Conservation (phyloP, 768 basidiomycete genomes). For the Psilocybe sp. region DNA sequence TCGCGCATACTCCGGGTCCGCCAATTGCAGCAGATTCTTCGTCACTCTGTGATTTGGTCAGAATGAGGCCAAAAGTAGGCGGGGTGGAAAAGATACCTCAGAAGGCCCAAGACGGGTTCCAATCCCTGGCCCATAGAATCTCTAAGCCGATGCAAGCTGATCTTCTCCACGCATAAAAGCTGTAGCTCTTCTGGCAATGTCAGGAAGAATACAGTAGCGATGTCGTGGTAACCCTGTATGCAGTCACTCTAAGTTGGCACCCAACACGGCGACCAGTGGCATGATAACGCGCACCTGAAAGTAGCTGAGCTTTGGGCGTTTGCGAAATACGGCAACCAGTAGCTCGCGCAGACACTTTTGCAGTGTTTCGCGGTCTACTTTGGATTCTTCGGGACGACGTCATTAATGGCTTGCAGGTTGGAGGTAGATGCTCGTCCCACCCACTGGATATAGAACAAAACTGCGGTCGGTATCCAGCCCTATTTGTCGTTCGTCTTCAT, state of each 20-base stretch:
- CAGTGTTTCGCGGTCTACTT: constrained; percentile 46
- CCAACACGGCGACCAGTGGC: neutral
- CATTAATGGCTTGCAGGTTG: constrained; percentile 14
- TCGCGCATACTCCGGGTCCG: constrained; percentile 67
- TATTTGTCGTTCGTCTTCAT: constrained; percentile 86
- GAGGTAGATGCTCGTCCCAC: constrained; percentile 34
- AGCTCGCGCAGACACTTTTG: constrained; percentile 69
- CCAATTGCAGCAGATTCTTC: constrained; percentile 67
- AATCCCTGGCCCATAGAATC: constrained; percentile 88
- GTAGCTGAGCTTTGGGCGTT: constrained; percentile 71
- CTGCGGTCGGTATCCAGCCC: constrained; percentile 87
- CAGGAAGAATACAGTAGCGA: constrained; percentile 79
- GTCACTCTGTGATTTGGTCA: constrained; percentile 49
- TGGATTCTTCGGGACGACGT: constrained; percentile 16
- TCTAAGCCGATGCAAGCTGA: constrained; percentile 75
- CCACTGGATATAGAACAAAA: constrained; percentile 90
- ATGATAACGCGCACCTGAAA: constrained; percentile 72
- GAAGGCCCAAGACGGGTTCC: constrained; percentile 79
- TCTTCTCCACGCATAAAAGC: constrained; percentile 59
- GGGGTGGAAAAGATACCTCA: constrained; percentile 44
- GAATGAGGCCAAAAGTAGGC: neutral
- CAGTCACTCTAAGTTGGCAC: neutral
- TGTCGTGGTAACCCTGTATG: constrained; percentile 86
- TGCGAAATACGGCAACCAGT: constrained; percentile 73
- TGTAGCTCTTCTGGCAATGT: constrained; percentile 64